A percentile compares a stretch with the other conserved stretches of the same genome.
These are phyloP conservation scores for Skeletonema costatum DNA, from an alignment of 108 stramenopile genomes.

Conservation along the genomic window DNA sequence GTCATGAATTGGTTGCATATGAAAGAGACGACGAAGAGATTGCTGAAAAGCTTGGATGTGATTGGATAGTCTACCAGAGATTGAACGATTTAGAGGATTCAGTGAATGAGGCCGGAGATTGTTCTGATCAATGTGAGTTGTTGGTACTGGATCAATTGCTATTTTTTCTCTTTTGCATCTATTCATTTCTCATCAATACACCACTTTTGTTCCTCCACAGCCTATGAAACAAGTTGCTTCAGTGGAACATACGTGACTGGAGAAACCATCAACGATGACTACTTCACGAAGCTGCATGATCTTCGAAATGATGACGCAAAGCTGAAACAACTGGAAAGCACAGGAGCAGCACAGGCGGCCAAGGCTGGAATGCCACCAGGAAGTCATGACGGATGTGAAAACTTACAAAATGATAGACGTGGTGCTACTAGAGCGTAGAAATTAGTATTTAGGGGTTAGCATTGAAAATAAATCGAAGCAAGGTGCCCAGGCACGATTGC, in stretches of 20 bases:
- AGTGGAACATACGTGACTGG: constrained; percentile 94
- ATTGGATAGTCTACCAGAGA: constrained; percentile 84
- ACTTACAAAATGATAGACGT: constrained; percentile 73
- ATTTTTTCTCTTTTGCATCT: background rate
- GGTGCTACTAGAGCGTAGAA: background rate
- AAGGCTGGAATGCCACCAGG: constrained; percentile 39
- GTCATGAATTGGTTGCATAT: constrained; percentile 94
- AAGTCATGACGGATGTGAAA: constrained; percentile 81
- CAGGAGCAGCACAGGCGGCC: background rate
- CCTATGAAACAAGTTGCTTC: constrained; percentile 96
- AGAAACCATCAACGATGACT: constrained; percentile 72
- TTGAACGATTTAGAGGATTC: constrained; percentile 71
- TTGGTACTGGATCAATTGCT: background rate
- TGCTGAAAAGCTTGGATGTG: constrained; percentile 88
- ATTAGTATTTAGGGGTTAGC: background rate
- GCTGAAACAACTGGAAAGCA: constrained; percentile 29
- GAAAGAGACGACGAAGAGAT: constrained; percentile 88
- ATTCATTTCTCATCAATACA: background rate
- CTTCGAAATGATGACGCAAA: constrained; percentile 82
- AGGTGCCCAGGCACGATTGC: background rate
- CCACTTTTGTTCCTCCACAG: constrained; percentile 19
- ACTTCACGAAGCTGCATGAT: constrained; percentile 78
- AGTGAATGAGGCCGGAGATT: constrained; percentile 48
- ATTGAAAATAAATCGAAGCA: background rate
- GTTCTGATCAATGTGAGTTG: constrained; percentile 22